Percentiles rank a stretch among this genome's conserved stretches.
phyloP scores from a whole-genome alignment of 2,329 filamentous ascomycete genomes.

The Neofusicoccum cordaticola region DNA sequence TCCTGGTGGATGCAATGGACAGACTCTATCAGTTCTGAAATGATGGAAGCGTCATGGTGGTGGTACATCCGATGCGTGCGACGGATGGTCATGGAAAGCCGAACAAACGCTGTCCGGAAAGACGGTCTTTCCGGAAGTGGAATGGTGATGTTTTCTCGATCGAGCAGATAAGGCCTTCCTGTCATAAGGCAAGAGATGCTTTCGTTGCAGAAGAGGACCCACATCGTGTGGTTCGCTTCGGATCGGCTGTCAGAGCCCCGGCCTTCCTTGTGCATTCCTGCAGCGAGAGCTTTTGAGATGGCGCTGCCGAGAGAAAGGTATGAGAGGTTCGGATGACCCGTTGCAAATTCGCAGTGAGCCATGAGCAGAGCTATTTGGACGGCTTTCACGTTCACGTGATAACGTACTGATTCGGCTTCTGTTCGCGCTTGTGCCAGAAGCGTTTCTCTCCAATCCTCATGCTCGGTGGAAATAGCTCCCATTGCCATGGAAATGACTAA shows the following conservation, averaged over 20 bases:
- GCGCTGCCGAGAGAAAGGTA: not conserved
- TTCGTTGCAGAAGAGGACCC: constrained; percentile 1
- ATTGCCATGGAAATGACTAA: constrained; percentile 6
- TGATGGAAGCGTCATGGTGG: not conserved
- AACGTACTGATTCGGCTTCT: not conserved
- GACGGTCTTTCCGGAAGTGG: not conserved
- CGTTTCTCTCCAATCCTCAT: not conserved
- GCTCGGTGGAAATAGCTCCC: not conserved
- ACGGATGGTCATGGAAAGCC: not conserved
- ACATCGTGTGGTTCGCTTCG: not conserved
- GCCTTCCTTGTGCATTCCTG: not conserved
- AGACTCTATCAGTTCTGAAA: not conserved
- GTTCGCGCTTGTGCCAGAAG: not conserved
- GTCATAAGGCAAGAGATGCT: constrained; percentile 1
- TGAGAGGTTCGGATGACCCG: not conserved
- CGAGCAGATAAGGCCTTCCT: not conserved
- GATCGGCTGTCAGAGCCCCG: not conserved
- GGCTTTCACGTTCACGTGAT: constrained; percentile 2
- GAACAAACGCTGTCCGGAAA: not conserved
- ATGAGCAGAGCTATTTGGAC: not conserved
- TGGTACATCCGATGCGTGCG: not conserved
- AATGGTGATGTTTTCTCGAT: not conserved
- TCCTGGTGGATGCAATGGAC: not conserved
- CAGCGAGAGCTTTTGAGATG: not conserved
- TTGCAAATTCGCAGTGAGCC: constrained; percentile 9